Conservation (phyloP, 108 stramenopile species). For the Aurantiochytrium sp. region DNA sequence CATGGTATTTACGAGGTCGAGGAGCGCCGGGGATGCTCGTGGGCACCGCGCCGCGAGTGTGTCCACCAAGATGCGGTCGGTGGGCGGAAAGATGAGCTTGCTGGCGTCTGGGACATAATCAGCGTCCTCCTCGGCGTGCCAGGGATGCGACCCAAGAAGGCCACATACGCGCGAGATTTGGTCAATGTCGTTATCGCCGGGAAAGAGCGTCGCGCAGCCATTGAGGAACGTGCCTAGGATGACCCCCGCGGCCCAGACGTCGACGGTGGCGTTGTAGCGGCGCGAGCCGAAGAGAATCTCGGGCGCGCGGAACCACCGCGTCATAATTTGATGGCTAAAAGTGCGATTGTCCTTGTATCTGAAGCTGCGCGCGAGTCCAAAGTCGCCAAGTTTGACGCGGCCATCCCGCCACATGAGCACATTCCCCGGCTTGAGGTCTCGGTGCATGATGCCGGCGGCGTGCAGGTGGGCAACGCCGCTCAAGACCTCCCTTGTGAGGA, state of each 20-base stretch:
- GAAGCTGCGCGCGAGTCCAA: slow-evolving; percentile 13
- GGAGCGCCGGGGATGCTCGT: not conserved
- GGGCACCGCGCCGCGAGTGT: not conserved
- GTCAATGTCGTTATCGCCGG: slow-evolving; percentile 22
- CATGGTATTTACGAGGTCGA: not conserved
- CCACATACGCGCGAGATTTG: not conserved
- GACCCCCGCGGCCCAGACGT: not conserved
- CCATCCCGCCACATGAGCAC: not conserved
- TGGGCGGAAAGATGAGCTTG: not conserved
- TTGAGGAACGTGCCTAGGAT: not conserved
- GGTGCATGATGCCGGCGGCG: not conserved
- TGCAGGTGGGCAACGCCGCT: not conserved
- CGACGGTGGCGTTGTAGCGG: not conserved
- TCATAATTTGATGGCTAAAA: slow-evolving; percentile 22
- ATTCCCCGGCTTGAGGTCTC: not conserved
- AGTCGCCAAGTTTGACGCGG: not conserved
- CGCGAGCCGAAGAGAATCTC: not conserved
- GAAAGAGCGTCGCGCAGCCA: not conserved
- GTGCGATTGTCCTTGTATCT: not conserved
- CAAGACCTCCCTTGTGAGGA: not conserved
- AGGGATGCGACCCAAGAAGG: not conserved
- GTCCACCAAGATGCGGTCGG: not conserved
- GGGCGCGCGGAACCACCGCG: not conserved
- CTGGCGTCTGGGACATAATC: not conserved
- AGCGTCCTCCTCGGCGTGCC: not conserved